phyloP scores from a whole-genome alignment of 2,329 filamentous ascomycete genomes.

The Trichoderma atroviride region DNA sequence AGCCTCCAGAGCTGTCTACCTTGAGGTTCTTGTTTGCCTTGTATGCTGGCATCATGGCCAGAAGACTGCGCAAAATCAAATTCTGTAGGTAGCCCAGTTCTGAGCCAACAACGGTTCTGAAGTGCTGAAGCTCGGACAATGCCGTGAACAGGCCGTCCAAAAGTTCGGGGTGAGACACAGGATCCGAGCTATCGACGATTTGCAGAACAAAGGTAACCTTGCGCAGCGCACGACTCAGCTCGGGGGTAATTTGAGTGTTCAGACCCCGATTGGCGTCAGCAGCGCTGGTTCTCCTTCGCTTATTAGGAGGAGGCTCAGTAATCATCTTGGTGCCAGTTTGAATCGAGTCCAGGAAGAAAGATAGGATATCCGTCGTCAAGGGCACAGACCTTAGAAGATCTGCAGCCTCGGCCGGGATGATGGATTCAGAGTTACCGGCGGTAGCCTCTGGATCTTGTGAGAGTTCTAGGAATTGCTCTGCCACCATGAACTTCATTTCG shows the following conservation, averaged over 20 bases:
- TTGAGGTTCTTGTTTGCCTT: slow-evolving; percentile 62
- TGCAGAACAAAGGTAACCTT: slow-evolving; percentile 87
- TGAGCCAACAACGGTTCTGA: slow-evolving; percentile 77
- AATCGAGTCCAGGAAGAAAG: slow-evolving; percentile 72
- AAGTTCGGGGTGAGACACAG: slow-evolving; percentile 74
- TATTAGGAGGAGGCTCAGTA: slow-evolving; percentile 71
- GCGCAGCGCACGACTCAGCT: slow-evolving; percentile 68
- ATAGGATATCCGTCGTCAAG: slow-evolving; percentile 73
- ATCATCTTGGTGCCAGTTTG: slow-evolving; percentile 74
- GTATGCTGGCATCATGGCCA: slow-evolving; percentile 80
- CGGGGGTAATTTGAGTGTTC: slow-evolving; percentile 63
- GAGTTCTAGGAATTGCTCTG: slow-evolving; percentile 64
- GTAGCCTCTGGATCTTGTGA: slow-evolving; percentile 49
- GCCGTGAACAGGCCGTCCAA: slow-evolving; percentile 79
- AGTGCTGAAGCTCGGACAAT: slow-evolving; percentile 84
- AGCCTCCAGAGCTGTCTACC: slow-evolving; percentile 77
- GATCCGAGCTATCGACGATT: slow-evolving; percentile 78
- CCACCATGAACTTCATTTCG: slow-evolving; percentile 60
- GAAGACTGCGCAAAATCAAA: slow-evolving; percentile 77
- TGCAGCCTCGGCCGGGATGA: slow-evolving; percentile 62
- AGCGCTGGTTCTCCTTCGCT: slow-evolving; percentile 77
- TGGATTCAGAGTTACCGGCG: slow-evolving; percentile 35
- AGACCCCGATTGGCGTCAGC: slow-evolving; percentile 65
- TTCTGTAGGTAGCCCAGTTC: slow-evolving; percentile 90
- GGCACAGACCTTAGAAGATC: slow-evolving; percentile 73